Evolutionary conservation across 2,329 filamentous ascomycete genomes (phyloP).

Genomic region (Hymenoscyphus salicellus): DNA sequence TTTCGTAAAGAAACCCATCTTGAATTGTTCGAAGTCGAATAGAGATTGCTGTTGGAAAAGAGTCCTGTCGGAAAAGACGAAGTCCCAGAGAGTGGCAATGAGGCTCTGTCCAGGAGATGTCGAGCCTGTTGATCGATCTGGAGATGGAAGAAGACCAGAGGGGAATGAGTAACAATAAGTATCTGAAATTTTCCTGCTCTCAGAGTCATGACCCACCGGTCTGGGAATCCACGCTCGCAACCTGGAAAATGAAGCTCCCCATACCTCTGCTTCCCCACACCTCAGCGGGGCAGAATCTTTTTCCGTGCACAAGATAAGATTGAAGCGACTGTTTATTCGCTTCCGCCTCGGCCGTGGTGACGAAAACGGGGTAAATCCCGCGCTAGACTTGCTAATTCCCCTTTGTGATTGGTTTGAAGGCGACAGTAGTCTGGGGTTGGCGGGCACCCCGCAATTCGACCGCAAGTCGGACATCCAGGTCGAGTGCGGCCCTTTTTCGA

Average conservation of each 20-base stretch:
- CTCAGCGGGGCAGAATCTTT: background rate
- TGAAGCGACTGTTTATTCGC: background rate
- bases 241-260: background rate
- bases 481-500: background rate
- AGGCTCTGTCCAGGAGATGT: background rate
- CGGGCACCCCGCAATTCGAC: background rate
- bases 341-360: background rate
- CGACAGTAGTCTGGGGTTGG: background rate
- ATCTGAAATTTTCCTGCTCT: slow-evolving; percentile 1
- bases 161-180: slow-evolving; percentile 1
- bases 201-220: background rate
- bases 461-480: background rate
- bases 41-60: background rate
- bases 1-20: slow-evolving; percentile 46
- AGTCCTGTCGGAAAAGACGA: background rate
- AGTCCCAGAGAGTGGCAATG: background rate
- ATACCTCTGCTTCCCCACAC: background rate
- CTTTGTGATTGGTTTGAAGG: background rate
- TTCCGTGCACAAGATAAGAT: background rate
- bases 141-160: background rate
- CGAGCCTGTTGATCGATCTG: background rate
- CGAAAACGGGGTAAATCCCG: background rate
- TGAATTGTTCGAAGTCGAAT: slow-evolving; percentile 6
- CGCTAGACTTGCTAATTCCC: background rate
- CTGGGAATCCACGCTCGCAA: background rate